These are phyloP conservation scores for Penicillium griseofulvum DNA, from an alignment of 2,329 filamentous ascomycete species.

Conservation along the genomic window DNA sequence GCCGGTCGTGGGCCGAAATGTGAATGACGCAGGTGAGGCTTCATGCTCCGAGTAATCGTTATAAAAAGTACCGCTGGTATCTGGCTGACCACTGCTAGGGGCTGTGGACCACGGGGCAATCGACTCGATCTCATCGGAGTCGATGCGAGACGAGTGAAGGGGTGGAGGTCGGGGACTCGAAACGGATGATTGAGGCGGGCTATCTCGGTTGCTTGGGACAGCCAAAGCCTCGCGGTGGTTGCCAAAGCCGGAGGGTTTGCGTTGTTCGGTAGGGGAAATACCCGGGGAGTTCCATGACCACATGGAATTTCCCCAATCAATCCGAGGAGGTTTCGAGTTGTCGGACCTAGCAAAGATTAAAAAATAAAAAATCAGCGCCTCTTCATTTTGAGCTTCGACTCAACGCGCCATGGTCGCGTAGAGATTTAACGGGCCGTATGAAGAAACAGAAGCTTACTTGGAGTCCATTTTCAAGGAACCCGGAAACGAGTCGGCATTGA, in stretches of 20 bases:
- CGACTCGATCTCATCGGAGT: slow-evolving; percentile 23
- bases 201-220: slow-evolving; percentile 31
- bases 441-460: slow-evolving; percentile 30
- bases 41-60: slow-evolving; percentile 41
- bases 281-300: slow-evolving; percentile 39
- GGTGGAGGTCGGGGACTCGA: slow-evolving; percentile 24
- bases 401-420: not conserved
- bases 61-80: slow-evolving; percentile 36
- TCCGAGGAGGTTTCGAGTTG: slow-evolving; percentile 21
- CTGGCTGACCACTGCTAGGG: slow-evolving; percentile 26
- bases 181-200: slow-evolving; percentile 20
- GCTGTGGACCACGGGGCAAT: slow-evolving; percentile 34
- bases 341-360: slow-evolving; percentile 25
- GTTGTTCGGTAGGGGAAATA: slow-evolving; percentile 39
- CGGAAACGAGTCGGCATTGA: slow-evolving; percentile 29
- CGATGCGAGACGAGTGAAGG: slow-evolving; percentile 20
- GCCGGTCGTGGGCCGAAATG: slow-evolving; percentile 60
- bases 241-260: slow-evolving; percentile 32
- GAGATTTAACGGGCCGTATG: not conserved
- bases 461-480: slow-evolving; percentile 25
- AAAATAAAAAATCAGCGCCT: not conserved
- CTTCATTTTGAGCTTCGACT: not conserved
- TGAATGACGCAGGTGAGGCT: slow-evolving; percentile 64
- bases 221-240: slow-evolving; percentile 37
- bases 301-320: slow-evolving; percentile 32